Conservation (phyloP, 2,329 filamentous ascomycete species). For the Fusarium hostae region DNA sequence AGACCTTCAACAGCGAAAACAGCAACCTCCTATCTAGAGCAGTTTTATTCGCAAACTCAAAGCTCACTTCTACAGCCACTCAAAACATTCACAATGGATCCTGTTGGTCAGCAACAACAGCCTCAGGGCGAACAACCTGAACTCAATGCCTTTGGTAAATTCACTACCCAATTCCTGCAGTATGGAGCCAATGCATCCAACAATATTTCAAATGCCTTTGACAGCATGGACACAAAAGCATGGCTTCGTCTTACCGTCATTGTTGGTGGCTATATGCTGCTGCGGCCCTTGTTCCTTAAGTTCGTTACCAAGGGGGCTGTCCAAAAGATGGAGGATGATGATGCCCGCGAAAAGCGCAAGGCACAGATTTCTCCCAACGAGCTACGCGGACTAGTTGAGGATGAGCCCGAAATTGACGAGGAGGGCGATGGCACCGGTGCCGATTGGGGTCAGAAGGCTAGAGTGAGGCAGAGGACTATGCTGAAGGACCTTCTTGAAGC, state of each 20-base stretch:
- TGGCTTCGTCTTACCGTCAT: constrained; percentile 78
- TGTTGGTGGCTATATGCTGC: constrained; percentile 77
- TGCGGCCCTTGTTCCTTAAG: constrained; percentile 80
- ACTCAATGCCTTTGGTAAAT: constrained; percentile 51
- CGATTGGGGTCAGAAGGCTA: constrained; percentile 77
- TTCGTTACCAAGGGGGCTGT: constrained; percentile 71
- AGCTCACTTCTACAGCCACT: background rate
- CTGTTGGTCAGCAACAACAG: constrained; percentile 43
- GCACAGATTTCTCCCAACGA: constrained; percentile 73
- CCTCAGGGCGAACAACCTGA: constrained; percentile 41
- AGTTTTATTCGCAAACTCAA: background rate
- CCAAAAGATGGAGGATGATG: constrained; percentile 70
- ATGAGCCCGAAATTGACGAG: constrained; percentile 62
- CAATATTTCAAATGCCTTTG: constrained; percentile 63
- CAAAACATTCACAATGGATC: constrained; percentile 33
- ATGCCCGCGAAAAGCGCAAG: constrained; percentile 62
- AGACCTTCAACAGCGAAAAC: background rate
- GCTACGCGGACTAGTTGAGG: constrained; percentile 66
- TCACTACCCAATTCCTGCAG: constrained; percentile 48
- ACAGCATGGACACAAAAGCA: constrained; percentile 61
- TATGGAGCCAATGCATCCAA: constrained; percentile 54
- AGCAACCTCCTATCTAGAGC: background rate
- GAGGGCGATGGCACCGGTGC: constrained; percentile 59
- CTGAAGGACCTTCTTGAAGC: constrained; percentile 73
- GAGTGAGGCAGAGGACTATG: constrained; percentile 74